phyloP scores from a whole-genome alignment of 495 filamentous ascomycete genomes.

The Talaromyces wortmannii region DNA sequence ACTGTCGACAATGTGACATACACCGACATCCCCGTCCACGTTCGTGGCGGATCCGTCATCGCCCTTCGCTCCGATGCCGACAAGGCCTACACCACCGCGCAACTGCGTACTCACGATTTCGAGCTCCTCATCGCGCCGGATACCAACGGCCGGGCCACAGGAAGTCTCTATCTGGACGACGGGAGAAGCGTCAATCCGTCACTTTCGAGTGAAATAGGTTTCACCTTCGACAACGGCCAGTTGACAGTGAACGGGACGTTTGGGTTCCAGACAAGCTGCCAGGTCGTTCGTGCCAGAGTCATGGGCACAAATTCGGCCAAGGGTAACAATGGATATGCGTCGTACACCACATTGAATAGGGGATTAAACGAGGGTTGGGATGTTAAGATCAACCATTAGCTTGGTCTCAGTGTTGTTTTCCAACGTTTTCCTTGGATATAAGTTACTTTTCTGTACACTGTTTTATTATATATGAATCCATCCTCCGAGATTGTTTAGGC shows the following conservation, averaged over 20 bases:
- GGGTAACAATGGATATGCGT: neutral
- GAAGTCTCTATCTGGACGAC: conserved; percentile 7
- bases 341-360: neutral
- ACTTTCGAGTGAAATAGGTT: neutral
- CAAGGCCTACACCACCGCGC: neutral
- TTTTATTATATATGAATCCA: too few relatives aligned
- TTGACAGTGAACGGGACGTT: neutral
- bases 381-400: neutral
- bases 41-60: conserved; percentile 55
- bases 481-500: too few relatives aligned
- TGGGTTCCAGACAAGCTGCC: neutral
- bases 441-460: too few relatives aligned
- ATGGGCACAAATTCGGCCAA: neutral
- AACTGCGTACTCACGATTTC: neutral
- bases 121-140: conserved; percentile 6
- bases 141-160: conserved; percentile 1
- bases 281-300: neutral
- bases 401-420: too few relatives aligned
- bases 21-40: conserved; percentile 60
- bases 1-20: conserved; percentile 58
- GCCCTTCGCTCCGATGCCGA: conserved; percentile 38
- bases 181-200: conserved; percentile 3
- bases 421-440: too few relatives aligned
- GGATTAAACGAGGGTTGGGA: neutral
- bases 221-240: neutral